Evolutionary conservation across 1,284 basidiomycete species (phyloP).

Genomic region (Papiliotrema laurentii): DNA sequence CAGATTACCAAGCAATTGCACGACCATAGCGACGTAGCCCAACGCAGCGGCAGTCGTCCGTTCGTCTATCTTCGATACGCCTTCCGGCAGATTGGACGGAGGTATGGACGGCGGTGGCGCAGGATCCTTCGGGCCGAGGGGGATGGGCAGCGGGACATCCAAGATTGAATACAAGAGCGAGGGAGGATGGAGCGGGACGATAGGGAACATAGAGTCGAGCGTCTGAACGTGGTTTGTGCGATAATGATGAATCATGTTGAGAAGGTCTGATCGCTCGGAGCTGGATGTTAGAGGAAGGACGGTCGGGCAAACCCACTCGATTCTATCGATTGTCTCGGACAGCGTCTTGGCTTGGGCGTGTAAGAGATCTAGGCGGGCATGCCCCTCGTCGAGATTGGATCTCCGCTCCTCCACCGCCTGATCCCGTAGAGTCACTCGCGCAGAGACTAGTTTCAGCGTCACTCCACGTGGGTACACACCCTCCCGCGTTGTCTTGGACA

Average conservation of each 20-base stretch:
- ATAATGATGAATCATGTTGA: constrained; percentile 54
- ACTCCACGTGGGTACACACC: constrained; percentile 14
- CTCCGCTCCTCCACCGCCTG: constrained; percentile 25
- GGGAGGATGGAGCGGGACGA: constrained; percentile 72
- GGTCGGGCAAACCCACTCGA: constrained; percentile 21
- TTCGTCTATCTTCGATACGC: constrained; percentile 62
- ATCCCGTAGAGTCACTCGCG: constrained; percentile 22
- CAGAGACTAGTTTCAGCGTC: constrained; percentile 19
- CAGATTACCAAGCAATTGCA: constrained; percentile 75
- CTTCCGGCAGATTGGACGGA: constrained; percentile 5
- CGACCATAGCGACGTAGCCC: constrained; percentile 78
- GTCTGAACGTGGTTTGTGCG: constrained; percentile 68
- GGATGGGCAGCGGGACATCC: constrained; percentile 77
- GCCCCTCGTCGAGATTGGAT: constrained; percentile 22
- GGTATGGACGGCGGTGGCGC: constrained; percentile 73
- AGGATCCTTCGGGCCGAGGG: constrained; percentile 66
- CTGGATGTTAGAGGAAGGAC: constrained; percentile 5
- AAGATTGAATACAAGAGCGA: constrained; percentile 81
- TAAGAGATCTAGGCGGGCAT: constrained; percentile 22
- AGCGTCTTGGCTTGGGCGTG: constrained; percentile 17
- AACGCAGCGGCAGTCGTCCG: constrained; percentile 77
- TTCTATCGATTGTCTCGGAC: constrained; percentile 15
- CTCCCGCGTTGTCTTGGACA: constrained; percentile 23
- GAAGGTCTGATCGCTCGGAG: constrained; percentile 49
- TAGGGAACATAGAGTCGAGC: constrained; percentile 78